A percentile compares a stretch with the other conserved stretches of the same genome.
phyloP scores from a whole-genome alignment of 306 rosid genomes.

The Pachyrhizus erosus region DNA sequence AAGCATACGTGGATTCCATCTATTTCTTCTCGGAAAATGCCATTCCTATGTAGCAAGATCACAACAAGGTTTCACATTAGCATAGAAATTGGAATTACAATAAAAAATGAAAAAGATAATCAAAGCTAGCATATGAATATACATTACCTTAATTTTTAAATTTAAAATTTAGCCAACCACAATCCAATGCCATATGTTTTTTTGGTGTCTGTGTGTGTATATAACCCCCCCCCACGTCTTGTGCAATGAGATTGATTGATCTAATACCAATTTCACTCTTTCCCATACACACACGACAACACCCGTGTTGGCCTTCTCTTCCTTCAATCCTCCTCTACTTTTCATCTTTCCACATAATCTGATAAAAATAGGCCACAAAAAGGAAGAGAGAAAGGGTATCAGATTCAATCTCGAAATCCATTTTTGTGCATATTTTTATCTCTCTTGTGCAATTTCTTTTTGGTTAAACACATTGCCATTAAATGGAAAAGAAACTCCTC shows the following conservation, averaged over 20 bases:
- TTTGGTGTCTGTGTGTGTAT: background rate
- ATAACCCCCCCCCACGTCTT: background rate
- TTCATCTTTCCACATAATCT: background rate
- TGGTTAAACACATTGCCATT: background rate
- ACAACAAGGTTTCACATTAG: background rate
- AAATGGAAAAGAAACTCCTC: conserved; percentile 61
- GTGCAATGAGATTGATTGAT: conserved; percentile 8
- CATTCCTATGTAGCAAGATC: background rate
- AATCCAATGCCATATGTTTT: background rate
- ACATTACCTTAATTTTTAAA: background rate
- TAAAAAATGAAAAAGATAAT: background rate
- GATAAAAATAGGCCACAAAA: background rate
- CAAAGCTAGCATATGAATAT: background rate
- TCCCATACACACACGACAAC: conserved; percentile 36
- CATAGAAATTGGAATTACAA: background rate
- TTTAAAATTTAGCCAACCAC: background rate
- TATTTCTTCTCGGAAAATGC: background rate
- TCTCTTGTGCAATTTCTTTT: background rate
- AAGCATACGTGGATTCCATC: conserved; percentile 39
- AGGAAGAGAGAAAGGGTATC: conserved; percentile 1
- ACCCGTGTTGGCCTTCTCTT: conserved; percentile 42
- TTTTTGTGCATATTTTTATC: background rate
- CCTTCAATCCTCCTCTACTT: background rate
- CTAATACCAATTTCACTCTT: background rate
- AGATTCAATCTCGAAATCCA: conserved; percentile 38